phyloP scores from a whole-genome alignment of 208 protist genomes.

The Trypanosoma cruzi region DNA sequence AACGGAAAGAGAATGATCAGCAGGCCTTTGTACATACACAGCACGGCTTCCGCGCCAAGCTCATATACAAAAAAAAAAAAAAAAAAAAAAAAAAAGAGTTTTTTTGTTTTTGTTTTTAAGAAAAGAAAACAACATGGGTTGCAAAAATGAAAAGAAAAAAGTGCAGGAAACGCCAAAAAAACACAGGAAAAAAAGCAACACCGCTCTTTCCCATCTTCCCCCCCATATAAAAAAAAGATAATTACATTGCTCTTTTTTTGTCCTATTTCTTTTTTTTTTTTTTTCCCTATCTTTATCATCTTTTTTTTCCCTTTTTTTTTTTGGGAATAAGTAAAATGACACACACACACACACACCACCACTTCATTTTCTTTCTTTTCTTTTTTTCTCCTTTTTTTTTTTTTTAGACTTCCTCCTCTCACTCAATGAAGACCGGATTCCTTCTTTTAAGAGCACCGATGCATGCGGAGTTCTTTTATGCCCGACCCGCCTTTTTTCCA shows the following conservation, averaged over 20 bases:
- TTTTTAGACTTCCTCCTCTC: neutral
- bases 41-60: no score
- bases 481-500: neutral
- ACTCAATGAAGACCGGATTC: neutral
- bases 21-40: neutral
- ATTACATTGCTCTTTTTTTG: constrained; percentile 11
- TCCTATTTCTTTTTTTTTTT: neutral
- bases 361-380: neutral
- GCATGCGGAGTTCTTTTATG: neutral
- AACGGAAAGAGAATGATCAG: neutral
- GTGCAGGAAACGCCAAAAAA: no score
- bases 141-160: no score
- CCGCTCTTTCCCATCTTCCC: no score
- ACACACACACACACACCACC: constrained; percentile 10
- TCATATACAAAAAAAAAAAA: neutral
- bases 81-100: constrained; percentile 1
- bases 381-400: neutral
- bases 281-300: neutral
- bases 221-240: no score
- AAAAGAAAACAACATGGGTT: no score
- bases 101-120: no score
- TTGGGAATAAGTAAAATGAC: constrained; percentile 8
- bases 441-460: neutral
- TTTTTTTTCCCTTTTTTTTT: no score
- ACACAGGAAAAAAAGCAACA: no score